These are phyloP conservation scores for Trametes sanguinea DNA, from an alignment of 768 basidiomycete genomes.

Conservation along the genomic window DNA sequence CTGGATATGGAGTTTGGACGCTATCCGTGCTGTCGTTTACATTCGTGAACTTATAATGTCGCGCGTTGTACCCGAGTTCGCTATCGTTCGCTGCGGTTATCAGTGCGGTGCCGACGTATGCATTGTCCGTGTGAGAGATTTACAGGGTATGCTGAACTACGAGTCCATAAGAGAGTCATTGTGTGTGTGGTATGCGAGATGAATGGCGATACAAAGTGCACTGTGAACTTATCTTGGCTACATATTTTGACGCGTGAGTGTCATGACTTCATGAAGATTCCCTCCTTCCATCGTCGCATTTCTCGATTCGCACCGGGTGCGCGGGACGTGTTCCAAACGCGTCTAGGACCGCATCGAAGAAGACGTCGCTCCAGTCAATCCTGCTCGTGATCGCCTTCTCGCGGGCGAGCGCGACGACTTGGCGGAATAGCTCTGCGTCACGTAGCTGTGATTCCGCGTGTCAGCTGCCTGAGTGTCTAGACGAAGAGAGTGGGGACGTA, in stretches of 20 bases:
- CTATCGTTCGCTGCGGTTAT: no score
- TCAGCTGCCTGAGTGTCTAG: background rate
- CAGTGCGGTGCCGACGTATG: no score
- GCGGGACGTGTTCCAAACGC: background rate
- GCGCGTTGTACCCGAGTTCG: no score
- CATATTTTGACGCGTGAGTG: no score
- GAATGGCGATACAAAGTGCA: background rate
- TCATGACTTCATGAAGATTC: background rate
- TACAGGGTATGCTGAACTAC: background rate
- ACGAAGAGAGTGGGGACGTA: conserved; percentile 8
- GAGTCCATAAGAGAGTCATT: background rate
- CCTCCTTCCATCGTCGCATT: no score
- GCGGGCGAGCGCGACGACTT: conserved; percentile 27
- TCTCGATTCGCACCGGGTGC: background rate
- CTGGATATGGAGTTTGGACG: background rate
- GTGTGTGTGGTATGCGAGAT: background rate
- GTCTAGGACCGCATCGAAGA: conserved; percentile 21
- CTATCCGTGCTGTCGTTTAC: background rate
- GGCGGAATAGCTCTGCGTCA: conserved; percentile 44
- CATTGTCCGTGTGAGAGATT: no score
- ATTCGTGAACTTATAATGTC: no score
- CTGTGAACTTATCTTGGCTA: no score
- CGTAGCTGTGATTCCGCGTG: conserved; percentile 29
- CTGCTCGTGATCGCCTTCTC: conserved; percentile 22
- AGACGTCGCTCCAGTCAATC: conserved; percentile 27